Evolutionary conservation across 139 green algal genomes (phyloP).

Genomic region (Volvox africanus): DNA sequence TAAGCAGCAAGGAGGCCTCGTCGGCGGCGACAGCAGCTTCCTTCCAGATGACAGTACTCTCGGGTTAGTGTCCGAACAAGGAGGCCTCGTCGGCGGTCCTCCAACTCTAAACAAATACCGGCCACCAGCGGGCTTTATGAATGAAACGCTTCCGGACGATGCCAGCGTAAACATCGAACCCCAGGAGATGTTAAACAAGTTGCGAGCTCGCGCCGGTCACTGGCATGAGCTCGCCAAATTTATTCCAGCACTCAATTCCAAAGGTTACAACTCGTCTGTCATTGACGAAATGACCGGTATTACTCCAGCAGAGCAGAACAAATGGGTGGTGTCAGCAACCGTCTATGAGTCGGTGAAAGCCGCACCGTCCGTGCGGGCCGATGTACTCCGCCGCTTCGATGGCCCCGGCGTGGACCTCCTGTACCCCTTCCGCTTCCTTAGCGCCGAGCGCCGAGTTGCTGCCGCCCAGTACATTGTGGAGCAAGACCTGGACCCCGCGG

Average conservation of each 20-base stretch:
- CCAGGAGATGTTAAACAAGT: conserved; percentile 67
- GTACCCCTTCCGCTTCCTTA: conserved; percentile 80
- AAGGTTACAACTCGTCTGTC: conserved; percentile 64
- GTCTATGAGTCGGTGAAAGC: conserved; percentile 78
- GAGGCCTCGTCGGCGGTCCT: neutral
- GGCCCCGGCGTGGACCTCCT: conserved; percentile 67
- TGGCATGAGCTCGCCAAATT: conserved; percentile 84
- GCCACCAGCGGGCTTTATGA: conserved; percentile 87
- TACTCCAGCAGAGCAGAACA: conserved; percentile 75
- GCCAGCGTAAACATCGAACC: conserved; percentile 8
- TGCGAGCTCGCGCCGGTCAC: conserved; percentile 61
- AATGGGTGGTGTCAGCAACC: conserved; percentile 71
- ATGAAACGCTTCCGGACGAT: conserved; percentile 53
- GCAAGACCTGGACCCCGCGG: conserved; percentile 56
- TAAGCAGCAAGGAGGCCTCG: neutral
- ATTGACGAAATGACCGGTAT: conserved; percentile 80
- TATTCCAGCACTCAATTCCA: conserved; percentile 68
- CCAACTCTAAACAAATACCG: conserved; percentile 65
- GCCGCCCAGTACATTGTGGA: conserved; percentile 70
- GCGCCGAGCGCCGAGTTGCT: conserved; percentile 57
- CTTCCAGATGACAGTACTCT: conserved; percentile 41
- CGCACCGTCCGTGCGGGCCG: conserved; percentile 39
- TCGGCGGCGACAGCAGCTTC: neutral
- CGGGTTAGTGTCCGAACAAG: conserved; percentile 2
- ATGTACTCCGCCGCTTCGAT: conserved; percentile 70